phyloP scores from a whole-genome alignment of 139 green algal species.

The Nannochloris sp. region DNA sequence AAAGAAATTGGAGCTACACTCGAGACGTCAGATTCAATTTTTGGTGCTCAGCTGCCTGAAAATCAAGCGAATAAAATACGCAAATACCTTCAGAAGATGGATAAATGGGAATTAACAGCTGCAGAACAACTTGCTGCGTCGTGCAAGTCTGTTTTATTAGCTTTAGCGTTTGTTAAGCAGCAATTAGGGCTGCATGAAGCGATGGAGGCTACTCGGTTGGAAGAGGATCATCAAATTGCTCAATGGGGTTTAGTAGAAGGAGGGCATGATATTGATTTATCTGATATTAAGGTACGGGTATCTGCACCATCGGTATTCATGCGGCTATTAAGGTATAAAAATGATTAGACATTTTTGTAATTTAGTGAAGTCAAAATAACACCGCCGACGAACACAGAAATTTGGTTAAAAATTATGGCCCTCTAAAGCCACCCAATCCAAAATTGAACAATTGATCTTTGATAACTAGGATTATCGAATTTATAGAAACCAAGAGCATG shows the following conservation, averaged over 20 bases:
- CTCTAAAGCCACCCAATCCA: not conserved
- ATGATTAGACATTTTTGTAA: not conserved
- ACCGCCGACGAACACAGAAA: too few relatives aligned
- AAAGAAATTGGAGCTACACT: conserved; percentile 46
- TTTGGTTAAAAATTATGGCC: not conserved
- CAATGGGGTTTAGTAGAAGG: conserved; percentile 94
- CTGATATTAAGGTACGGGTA: conserved; percentile 67
- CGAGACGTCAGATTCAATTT: conserved; percentile 44
- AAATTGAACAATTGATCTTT: not conserved
- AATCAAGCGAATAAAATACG: conserved; percentile 26
- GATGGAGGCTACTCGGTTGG: conserved; percentile 53
- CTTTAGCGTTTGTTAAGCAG: conserved; percentile 57
- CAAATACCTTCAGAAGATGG: conserved; percentile 39
- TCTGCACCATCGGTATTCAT: conserved; percentile 66
- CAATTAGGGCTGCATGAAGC: conserved; percentile 45
- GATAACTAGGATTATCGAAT: not conserved
- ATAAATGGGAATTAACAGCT: conserved; percentile 68
- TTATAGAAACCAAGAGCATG: not conserved
- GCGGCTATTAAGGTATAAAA: conserved; percentile 42
- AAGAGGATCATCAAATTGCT: conserved; percentile 77
- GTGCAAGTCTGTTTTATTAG: conserved; percentile 81
- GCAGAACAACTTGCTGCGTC: conserved; percentile 58
- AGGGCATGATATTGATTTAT: conserved; percentile 90
- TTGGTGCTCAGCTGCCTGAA: conserved; percentile 42
- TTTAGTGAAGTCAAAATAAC: conserved; percentile 3